Evolutionary conservation across 331 rosid species (phyloP).

Genomic region (Rosa hybrid): DNA sequence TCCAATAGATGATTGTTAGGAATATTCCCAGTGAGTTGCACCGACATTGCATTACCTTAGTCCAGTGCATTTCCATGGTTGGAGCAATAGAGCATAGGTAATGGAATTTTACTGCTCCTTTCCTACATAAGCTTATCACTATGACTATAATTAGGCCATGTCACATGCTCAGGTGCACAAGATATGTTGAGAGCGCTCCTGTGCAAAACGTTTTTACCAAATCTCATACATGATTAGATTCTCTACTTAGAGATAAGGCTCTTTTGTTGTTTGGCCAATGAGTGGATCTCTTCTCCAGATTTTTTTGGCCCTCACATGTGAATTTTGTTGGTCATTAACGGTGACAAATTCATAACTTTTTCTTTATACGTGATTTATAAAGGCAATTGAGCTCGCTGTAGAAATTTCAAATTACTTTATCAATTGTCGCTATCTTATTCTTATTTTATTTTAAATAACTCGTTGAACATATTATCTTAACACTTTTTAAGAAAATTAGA

Average conservation of each 20-base stretch:
- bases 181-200: background rate
- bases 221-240: background rate
- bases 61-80: background rate
- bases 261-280: background rate
- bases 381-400: too few relatives aligned
- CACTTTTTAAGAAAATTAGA: too few relatives aligned
- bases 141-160: background rate
- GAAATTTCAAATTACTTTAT: too few relatives aligned
- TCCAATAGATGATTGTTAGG: background rate
- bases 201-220: background rate
- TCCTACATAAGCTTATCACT: background rate
- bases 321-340: too few relatives aligned
- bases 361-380: too few relatives aligned
- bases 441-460: too few relatives aligned
- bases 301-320: background rate
- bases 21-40: background rate
- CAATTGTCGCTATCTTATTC: too few relatives aligned
- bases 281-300: background rate
- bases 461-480: too few relatives aligned
- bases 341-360: too few relatives aligned
- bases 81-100: background rate
- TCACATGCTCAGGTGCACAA: background rate
- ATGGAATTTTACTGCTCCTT: background rate
- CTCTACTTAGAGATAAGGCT: background rate
- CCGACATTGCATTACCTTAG: background rate